These are phyloP conservation scores for Drechslerella stenobrocha DNA, from an alignment of 2,329 filamentous ascomycete genomes.

Conservation along the genomic window DNA sequence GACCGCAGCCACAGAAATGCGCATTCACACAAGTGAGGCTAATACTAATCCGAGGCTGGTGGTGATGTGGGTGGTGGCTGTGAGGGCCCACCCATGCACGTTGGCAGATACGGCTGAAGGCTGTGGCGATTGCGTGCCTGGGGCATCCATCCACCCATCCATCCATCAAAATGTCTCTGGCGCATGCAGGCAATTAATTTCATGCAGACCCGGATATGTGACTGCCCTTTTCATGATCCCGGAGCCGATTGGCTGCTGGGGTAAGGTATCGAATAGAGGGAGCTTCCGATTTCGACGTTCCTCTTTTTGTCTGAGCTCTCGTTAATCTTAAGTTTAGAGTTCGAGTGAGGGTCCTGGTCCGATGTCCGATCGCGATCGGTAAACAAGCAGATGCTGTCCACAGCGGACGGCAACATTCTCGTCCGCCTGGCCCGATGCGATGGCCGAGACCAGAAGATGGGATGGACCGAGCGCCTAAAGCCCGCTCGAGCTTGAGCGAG, in stretches of 20 bases:
- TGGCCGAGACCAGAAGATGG: neutral
- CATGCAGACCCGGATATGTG: neutral
- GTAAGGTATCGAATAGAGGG: constrained; percentile 27
- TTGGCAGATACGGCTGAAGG: constrained; percentile 33
- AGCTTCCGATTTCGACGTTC: constrained; percentile 14
- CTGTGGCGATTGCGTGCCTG: constrained; percentile 47
- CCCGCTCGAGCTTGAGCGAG: neutral
- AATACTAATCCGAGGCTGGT: constrained; percentile 41
- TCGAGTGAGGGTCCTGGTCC: constrained; percentile 14
- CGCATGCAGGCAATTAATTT: constrained; percentile 8
- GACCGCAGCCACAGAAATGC: constrained; percentile 42
- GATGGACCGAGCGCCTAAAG: neutral
- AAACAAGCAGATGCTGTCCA: constrained; percentile 6
- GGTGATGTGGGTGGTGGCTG: constrained; percentile 39
- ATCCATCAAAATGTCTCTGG: too few relatives aligned
- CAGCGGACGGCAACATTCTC: too few relatives aligned
- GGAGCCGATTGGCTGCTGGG: neutral
- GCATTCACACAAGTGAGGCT: constrained; percentile 45
- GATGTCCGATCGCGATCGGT: constrained; percentile 40
- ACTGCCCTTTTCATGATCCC: constrained; percentile 5
- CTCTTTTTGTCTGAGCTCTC: constrained; percentile 10
- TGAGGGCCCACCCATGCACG: constrained; percentile 39
- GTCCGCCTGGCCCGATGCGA: neutral
- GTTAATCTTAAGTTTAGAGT: constrained; percentile 25
- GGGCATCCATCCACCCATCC: neutral